A percentile compares a stretch with the other conserved stretches of the same genome.
Evolutionary conservation across 2,329 filamentous ascomycete species (phyloP).

Genomic region (Cercospora berteroae): DNA sequence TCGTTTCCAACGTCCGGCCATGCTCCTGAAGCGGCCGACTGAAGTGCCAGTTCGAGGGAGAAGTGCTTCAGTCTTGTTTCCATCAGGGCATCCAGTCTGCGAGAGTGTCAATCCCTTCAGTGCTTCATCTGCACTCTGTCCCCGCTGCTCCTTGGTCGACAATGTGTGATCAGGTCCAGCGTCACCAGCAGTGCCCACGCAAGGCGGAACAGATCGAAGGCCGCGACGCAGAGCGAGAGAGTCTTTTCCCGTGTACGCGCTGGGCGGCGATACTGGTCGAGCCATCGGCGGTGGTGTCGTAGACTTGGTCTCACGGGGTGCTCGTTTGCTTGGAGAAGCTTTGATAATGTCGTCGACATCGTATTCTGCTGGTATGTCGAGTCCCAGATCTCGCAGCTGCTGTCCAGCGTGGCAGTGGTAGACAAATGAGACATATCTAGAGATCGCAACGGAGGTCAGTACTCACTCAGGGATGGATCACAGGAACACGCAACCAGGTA

Average conservation of each 20-base stretch:
- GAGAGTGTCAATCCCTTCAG: slow-evolving; percentile 3
- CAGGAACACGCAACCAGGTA: background rate
- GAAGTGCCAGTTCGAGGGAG: background rate
- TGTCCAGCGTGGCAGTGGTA: slow-evolving; percentile 31
- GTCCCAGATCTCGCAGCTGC: slow-evolving; percentile 5
- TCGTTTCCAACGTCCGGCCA: slow-evolving; percentile 2
- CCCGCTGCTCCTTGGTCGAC: background rate
- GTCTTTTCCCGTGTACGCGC: slow-evolving; percentile 4
- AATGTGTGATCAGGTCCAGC: background rate
- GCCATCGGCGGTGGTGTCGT: slow-evolving; percentile 6
- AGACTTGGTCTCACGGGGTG: background rate
- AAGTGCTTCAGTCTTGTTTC: background rate
- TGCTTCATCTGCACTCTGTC: background rate
- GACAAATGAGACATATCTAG: slow-evolving; percentile 44
- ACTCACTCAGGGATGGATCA: too few relatives aligned
- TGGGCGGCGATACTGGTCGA: slow-evolving; percentile 5
- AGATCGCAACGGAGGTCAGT: background rate
- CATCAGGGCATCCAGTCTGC: background rate
- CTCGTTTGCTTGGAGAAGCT: slow-evolving; percentile 10
- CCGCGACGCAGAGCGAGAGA: slow-evolving; percentile 9
- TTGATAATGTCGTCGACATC: slow-evolving; percentile 9
- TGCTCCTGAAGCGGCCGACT: background rate
- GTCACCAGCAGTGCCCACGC: background rate
- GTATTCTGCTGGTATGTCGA: slow-evolving; percentile 2
- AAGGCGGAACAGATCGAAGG: background rate